Percentiles rank a stretch among this genome's conserved stretches.
Evolutionary conservation across 73 alveolate species (phyloP).

Genomic region (Symbiodinium pilosum): DNA sequence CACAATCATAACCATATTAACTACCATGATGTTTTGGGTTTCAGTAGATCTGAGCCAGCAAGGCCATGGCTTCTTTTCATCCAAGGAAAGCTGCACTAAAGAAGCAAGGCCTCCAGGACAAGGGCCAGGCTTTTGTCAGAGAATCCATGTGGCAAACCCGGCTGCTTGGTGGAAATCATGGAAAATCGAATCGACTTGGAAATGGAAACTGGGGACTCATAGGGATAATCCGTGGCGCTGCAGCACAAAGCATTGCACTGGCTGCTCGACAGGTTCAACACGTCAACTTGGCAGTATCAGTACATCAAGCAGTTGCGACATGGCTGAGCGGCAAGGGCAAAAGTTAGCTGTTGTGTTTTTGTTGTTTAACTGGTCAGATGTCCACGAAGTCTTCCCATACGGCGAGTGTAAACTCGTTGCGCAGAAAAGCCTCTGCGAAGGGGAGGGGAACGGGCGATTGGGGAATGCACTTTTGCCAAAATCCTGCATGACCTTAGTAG

Average conservation of each 20-base stretch:
- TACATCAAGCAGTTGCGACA: conserved; percentile 42
- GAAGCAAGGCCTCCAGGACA: background rate
- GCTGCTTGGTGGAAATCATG: background rate
- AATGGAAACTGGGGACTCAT: background rate
- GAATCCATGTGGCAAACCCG: conserved; percentile 77
- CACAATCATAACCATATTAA: no score
- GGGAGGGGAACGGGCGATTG: no score
- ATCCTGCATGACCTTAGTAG: no score
- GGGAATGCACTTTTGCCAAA: no score
- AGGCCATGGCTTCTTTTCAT: background rate
- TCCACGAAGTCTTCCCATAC: no score
- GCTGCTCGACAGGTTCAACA: conserved; percentile 43
- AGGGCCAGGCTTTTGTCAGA: conserved; percentile 70
- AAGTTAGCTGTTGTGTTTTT: background rate
- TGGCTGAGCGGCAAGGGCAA: background rate
- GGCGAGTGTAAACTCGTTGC: no score
- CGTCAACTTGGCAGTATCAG: conserved; percentile 82
- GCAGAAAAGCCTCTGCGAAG: no score
- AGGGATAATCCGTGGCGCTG: no score
- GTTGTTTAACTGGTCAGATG: no score
- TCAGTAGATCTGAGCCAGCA: no score
- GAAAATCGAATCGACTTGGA: background rate
- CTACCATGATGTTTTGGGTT: no score
- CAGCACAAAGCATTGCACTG: no score
- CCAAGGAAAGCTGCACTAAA: conserved; percentile 50